Evolutionary conservation across 1,284 basidiomycete genomes (phyloP), one percentile per base, ranked within the genome.

Genomic region (Schizopora paradoxa): DNA sequence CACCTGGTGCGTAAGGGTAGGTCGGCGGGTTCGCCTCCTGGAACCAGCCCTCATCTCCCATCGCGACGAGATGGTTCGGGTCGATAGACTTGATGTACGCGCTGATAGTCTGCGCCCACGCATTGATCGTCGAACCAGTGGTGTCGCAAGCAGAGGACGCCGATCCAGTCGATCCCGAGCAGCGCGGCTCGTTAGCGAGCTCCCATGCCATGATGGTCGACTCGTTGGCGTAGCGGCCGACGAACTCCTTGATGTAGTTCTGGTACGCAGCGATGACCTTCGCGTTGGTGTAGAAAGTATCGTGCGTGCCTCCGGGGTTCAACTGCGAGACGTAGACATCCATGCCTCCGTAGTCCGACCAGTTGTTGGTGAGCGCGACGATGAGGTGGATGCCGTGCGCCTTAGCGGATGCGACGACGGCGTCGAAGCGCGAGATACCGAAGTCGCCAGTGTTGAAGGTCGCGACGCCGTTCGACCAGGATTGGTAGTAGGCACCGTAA

Each of bases 281-380:
- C 0, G 63, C 47, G 51, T 68, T 58, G 37, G 66, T 69, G 61
- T 70, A 70, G 63, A 70, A 70, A 23, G 57, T 52, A 46, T 68
- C 67, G 51, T 70, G 68, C 42, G 51, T 45, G 10, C 62, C 57
- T 22, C 58, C 47, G 2, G 59, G 55, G 28, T 60, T 58, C 10
- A 60, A 49, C 46, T 70, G 66, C 11, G 57, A 57, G 38, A 68
- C 63, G 47, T 70, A 70, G 22, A 68, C 66, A 49, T 69, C 68
- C 67, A 69, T 66, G 6, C 75, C 64, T 31, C 77, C 76, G 45
- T 73, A 76, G 56, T 76, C 70, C 19, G 65, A 61, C 74, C 73
- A 79, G 61, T 81, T 79, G 62, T 79, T 79, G 6, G 76, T 77
- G 74, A 81, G 56, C 8, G 75, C 63, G 29, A 80, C 76, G 39